A percentile compares a stretch with the other conserved stretches of the same genome.
Evolutionary conservation across 2,329 filamentous ascomycete genomes (phyloP).

Genomic region (Ceratocystis ficicola): DNA sequence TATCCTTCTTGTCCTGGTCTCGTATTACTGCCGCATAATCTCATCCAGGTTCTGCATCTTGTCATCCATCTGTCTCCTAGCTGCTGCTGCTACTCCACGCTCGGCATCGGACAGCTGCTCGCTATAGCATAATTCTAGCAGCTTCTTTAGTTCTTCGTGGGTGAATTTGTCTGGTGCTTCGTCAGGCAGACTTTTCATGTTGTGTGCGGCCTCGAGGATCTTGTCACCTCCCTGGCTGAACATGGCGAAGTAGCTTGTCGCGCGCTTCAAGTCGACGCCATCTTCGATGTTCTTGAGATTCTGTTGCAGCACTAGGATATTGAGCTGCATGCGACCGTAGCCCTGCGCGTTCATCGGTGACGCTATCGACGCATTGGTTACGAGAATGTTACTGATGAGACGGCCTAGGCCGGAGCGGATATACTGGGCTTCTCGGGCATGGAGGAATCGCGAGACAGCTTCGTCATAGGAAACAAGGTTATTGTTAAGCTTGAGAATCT

Average conservation of each 20-base stretch:
- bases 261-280: slow-evolving; percentile 49
- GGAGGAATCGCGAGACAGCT: slow-evolving; percentile 60
- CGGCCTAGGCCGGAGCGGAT: slow-evolving; percentile 63
- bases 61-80: slow-evolving; percentile 57
- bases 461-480: slow-evolving; percentile 82
- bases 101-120: slow-evolving; percentile 54
- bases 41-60: slow-evolving; percentile 59
- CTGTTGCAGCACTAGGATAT: slow-evolving; percentile 89
- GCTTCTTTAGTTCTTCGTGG: slow-evolving; percentile 53
- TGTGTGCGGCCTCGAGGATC: slow-evolving; percentile 51
- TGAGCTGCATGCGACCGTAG: slow-evolving; percentile 72
- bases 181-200: slow-evolving; percentile 27
- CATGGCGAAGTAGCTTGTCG: slow-evolving; percentile 56
- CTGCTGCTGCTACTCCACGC: slow-evolving; percentile 53
- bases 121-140: slow-evolving; percentile 56
- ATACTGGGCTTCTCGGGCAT: slow-evolving; percentile 58
- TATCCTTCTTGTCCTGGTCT: not conserved
- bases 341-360: slow-evolving; percentile 76
- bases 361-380: slow-evolving; percentile 57
- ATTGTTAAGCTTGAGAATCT: slow-evolving; percentile 70
- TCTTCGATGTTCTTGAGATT: slow-evolving; percentile 88
- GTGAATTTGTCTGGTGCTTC: slow-evolving; percentile 38
- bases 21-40: slow-evolving; percentile 51
- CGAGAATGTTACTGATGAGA: slow-evolving; percentile 67
- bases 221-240: slow-evolving; percentile 54